A percentile compares a stretch with the other conserved stretches of the same genome.
phyloP scores from a whole-genome alignment of 2,329 filamentous ascomycete genomes.

The Trichoderma arundinaceum region DNA sequence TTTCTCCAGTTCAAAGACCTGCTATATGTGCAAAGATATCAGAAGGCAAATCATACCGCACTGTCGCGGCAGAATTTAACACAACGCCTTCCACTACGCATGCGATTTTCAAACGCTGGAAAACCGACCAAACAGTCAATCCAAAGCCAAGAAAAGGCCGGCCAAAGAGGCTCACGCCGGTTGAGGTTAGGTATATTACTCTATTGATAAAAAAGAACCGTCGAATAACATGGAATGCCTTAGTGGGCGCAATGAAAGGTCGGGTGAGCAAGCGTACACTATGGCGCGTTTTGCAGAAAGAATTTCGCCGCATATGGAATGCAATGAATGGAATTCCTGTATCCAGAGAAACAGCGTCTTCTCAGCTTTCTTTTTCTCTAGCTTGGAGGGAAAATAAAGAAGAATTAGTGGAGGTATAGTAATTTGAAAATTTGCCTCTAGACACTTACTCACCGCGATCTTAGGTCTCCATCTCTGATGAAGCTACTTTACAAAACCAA shows the following conservation, averaged over 20 bases:
- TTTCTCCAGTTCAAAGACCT: not conserved
- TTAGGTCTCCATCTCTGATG: not conserved
- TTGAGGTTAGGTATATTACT: not conserved
- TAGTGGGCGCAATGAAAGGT: not conserved
- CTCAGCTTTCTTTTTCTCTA: not conserved
- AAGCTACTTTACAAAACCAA: not conserved
- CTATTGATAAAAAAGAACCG: not conserved
- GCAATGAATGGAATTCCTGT: not conserved
- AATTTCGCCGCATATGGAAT: not conserved
- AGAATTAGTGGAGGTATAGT: slow-evolving; percentile 14
- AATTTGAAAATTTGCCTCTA: not conserved
- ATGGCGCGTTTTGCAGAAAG: not conserved
- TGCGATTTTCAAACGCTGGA: not conserved
- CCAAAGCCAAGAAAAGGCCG: slow-evolving; percentile 2
- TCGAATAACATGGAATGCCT: not conserved
- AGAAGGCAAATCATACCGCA: not conserved
- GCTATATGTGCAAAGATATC: not conserved
- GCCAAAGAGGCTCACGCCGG: not conserved
- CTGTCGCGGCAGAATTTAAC: not conserved
- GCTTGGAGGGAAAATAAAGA: not conserved
- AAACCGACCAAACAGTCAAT: not conserved
- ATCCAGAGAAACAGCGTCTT: slow-evolving; percentile 8
- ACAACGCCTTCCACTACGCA: not conserved
- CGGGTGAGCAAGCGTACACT: not conserved
- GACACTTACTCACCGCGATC: not conserved